phyloP scores from a whole-genome alignment of 1,284 basidiomycete genomes.

The Boletus sp. region DNA sequence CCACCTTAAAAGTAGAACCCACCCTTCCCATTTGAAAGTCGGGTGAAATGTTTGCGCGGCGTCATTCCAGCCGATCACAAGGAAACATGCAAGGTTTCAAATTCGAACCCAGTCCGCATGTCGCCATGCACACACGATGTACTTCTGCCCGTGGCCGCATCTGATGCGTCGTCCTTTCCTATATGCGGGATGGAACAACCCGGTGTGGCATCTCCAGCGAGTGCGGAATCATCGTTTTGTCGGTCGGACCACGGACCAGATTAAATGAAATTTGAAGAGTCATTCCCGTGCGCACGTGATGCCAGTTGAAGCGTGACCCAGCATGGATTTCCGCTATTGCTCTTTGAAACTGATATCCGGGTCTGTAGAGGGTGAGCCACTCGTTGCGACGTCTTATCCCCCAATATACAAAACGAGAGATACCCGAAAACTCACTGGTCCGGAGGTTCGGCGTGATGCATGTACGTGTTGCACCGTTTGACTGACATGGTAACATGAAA shows the following conservation, averaged over 20 bases:
- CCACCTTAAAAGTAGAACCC: conserved; percentile 4
- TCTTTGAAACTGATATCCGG: not conserved
- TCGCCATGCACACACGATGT: not conserved
- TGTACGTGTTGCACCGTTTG: not conserved
- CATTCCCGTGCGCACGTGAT: not conserved
- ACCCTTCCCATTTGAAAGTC: conserved; percentile 9
- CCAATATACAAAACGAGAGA: not conserved
- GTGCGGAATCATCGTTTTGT: conserved; percentile 1
- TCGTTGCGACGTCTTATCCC: not conserved
- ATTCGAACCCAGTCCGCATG: conserved; percentile 5
- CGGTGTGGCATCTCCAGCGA: not conserved
- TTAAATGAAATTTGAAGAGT: conserved; percentile 8
- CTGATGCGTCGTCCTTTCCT: not conserved
- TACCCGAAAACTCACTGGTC: not conserved
- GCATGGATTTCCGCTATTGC: not conserved
- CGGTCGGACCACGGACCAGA: not conserved
- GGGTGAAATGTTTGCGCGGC: not conserved
- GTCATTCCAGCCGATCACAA: conserved; percentile 5
- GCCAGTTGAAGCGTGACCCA: not conserved
- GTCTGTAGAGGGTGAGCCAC: not conserved
- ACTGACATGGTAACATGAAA: not conserved
- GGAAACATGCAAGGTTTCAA: not conserved
- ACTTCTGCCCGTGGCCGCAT: not conserved
- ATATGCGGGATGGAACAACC: not conserved
- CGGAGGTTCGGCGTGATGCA: not conserved